Evolutionary conservation across 768 basidiomycete genomes (phyloP).

Genomic region (Phanerodontia chrysosporium): DNA sequence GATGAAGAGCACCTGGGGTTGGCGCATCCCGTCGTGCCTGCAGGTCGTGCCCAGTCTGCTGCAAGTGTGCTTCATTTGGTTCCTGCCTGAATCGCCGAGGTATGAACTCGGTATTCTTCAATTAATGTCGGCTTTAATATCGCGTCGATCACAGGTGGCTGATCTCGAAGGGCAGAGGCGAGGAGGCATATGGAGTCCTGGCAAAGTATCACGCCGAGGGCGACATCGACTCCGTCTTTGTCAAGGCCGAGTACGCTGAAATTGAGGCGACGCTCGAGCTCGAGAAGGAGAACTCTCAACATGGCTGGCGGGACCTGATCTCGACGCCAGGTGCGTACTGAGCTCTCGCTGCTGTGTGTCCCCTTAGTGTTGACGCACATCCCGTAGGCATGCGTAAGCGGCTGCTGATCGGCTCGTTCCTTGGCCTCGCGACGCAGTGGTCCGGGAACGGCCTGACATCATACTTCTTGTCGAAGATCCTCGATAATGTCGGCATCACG

Average conservation of each 20-base stretch:
- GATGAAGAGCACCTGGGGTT: slow-evolving; percentile 56
- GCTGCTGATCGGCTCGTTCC: slow-evolving; percentile 42
- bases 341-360: not conserved
- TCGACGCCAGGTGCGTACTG: slow-evolving; percentile 30
- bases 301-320: slow-evolving; percentile 44
- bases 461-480: slow-evolving; percentile 51
- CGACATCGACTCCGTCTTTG: slow-evolving; percentile 47
- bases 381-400: slow-evolving; percentile 44
- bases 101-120: not conserved
- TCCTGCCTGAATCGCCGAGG: slow-evolving; percentile 61
- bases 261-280: slow-evolving; percentile 53
- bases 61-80: slow-evolving; percentile 51
- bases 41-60: slow-evolving; percentile 51
- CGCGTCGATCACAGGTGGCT: slow-evolving; percentile 37
- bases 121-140: not conserved
- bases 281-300: slow-evolving; percentile 42
- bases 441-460: slow-evolving; percentile 59
- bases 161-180: slow-evolving; percentile 50
- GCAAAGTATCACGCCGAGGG: slow-evolving; percentile 61
- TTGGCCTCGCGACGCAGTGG: slow-evolving; percentile 61
- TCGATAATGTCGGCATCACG: slow-evolving; percentile 48
- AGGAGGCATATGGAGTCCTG: slow-evolving; percentile 24
- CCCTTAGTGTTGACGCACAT: not conserved
- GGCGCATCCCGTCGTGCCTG: slow-evolving; percentile 66
- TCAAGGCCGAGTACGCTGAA: slow-evolving; percentile 51